Evolutionary conservation across 139 green algal genomes (phyloP).

Genomic region (Spirogloea muscicola): DNA sequence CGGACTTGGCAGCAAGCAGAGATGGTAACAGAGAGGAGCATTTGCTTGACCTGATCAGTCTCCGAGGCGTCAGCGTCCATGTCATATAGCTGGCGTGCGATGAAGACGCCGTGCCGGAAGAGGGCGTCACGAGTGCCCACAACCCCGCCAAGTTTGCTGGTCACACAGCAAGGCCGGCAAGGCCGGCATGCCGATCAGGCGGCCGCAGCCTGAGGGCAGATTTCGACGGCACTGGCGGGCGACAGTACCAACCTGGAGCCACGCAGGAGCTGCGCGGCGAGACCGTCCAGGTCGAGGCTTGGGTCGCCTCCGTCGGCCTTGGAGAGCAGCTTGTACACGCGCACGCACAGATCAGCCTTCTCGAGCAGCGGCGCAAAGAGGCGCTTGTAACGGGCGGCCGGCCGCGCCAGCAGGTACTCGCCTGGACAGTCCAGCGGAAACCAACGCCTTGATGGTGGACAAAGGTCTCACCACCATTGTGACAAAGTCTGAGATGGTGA

Average conservation of each 20-base stretch:
- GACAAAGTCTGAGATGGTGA: not conserved
- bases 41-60: too few relatives aligned
- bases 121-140: constrained; percentile 14
- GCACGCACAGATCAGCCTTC: constrained; percentile 27
- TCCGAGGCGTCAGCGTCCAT: constrained; percentile 23
- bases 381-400: not conserved
- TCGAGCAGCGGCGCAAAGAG: not conserved
- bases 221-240: too few relatives aligned
- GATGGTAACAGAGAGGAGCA: too few relatives aligned
- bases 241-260: too few relatives aligned
- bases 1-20: too few relatives aligned
- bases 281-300: constrained; percentile 6
- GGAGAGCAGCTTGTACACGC: constrained; percentile 29
- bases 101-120: constrained; percentile 2
- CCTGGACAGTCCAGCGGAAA: not conserved
- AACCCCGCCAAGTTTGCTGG: not conserved
- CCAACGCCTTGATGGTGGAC: not conserved
- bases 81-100: constrained; percentile 20
- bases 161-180: not conserved
- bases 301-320: constrained; percentile 37
- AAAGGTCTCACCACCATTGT: not conserved
- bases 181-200: not conserved
- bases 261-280: constrained; percentile 7
- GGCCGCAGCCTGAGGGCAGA: not conserved
- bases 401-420: not conserved